These are phyloP conservation scores for Pseudopyrenochaeta lycopersici DNA, from an alignment of 2,329 filamentous ascomycete species.

Conservation along the genomic window DNA sequence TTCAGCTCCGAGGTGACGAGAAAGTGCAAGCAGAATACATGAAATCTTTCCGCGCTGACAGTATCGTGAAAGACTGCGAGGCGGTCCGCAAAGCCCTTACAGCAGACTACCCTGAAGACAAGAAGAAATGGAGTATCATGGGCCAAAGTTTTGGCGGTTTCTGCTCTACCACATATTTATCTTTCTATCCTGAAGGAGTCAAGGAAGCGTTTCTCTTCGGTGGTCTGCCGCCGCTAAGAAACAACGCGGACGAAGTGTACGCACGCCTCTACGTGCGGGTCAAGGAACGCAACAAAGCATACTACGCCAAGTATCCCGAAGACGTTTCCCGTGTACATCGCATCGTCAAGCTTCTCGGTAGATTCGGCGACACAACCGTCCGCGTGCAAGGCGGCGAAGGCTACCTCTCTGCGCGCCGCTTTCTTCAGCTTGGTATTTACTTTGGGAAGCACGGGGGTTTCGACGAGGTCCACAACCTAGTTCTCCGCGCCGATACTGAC, in stretches of 20 bases:
- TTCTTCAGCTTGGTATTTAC: slow-evolving; percentile 78
- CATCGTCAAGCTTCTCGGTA: slow-evolving; percentile 71
- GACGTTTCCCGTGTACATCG: slow-evolving; percentile 74
- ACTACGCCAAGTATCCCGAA: slow-evolving; percentile 86
- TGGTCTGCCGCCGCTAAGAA: slow-evolving; percentile 80
- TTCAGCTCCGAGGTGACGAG: slow-evolving; percentile 69
- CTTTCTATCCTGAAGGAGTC: slow-evolving; percentile 77
- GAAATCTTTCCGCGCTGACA: slow-evolving; percentile 86
- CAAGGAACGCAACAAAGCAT: slow-evolving; percentile 75
- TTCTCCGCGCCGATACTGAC: slow-evolving; percentile 76
- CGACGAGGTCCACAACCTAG: slow-evolving; percentile 58
- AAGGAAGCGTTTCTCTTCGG: slow-evolving; percentile 85
- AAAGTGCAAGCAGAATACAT: slow-evolving; percentile 81
- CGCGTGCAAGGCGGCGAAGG: slow-evolving; percentile 75
- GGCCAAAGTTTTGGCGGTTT: slow-evolving; percentile 96
- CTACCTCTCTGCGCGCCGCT: slow-evolving; percentile 73
- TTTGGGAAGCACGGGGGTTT: slow-evolving; percentile 75
- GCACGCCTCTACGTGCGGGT: slow-evolving; percentile 74
- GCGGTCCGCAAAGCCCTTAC: slow-evolving; percentile 82
- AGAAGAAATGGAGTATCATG: slow-evolving; percentile 83
- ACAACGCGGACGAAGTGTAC: slow-evolving; percentile 79
- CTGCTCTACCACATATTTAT: slow-evolving; percentile 83
- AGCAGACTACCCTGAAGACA: slow-evolving; percentile 70
- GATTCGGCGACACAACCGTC: slow-evolving; percentile 65
- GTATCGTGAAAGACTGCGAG: slow-evolving; percentile 88